Evolutionary conservation across 2,329 filamentous ascomycete species (phyloP).

Genomic region (Fusarium subglutinans): DNA sequence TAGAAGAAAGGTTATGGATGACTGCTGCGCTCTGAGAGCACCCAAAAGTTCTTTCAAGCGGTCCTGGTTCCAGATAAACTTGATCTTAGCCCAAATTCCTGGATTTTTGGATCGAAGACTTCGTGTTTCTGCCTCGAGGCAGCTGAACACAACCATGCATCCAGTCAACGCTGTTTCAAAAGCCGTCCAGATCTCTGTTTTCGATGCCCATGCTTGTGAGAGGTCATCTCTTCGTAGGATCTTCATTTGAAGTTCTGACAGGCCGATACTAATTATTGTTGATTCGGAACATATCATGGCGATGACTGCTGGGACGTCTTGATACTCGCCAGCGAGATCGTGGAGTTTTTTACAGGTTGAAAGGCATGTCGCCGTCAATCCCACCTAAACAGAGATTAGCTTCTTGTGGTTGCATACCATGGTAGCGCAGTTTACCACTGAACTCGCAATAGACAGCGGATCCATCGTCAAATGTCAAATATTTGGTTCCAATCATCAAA

Average conservation of each 20-base stretch:
- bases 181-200: not conserved
- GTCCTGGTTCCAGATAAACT: slow-evolving; percentile 12
- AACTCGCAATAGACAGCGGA: slow-evolving; percentile 2
- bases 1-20: not conserved
- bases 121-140: not conserved
- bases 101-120: not conserved
- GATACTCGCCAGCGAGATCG: not conserved
- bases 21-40: not conserved
- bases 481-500: accelerated
- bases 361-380: slow-evolving; percentile 2
- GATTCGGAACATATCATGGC: slow-evolving; percentile 8
- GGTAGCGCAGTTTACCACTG: not conserved
- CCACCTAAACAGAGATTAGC: not conserved
- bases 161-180: not conserved
- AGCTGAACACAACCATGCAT: slow-evolving; percentile 10
- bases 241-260: slow-evolving; percentile 10
- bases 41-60: not conserved
- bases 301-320: not conserved
- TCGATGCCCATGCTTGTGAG: not conserved
- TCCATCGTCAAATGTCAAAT: not conserved
- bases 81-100: not conserved
- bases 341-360: not conserved
- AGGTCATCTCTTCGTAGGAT: not conserved
- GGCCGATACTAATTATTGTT: not conserved
- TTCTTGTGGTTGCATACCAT: accelerated